These are phyloP conservation scores for Sporisorium iseilematis-ciliati DNA, from an alignment of 1,284 basidiomycete species.

Conservation along the genomic window DNA sequence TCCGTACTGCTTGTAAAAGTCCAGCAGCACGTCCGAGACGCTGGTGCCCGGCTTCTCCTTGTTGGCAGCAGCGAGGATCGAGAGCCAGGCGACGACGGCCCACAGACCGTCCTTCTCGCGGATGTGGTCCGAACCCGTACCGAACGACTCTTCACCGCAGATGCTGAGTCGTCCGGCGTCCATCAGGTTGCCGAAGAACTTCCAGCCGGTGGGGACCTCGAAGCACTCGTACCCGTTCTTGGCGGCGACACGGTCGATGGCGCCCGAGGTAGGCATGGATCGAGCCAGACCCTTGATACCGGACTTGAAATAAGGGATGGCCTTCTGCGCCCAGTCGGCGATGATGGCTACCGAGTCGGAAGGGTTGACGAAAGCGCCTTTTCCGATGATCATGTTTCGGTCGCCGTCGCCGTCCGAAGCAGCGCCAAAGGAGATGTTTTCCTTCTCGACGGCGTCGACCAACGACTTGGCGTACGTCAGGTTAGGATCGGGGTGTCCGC, in stretches of 20 bases:
- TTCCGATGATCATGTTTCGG: constrained; percentile 99
- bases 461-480: constrained; percentile 95
- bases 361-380: constrained; percentile 96
- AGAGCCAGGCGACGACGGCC: constrained; percentile 97
- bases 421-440: constrained; percentile 91
- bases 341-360: constrained; percentile 98
- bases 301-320: constrained; percentile 92
- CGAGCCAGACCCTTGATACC: constrained; percentile 95
- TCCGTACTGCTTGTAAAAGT: constrained; percentile 91
- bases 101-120: constrained; percentile 99
- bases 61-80: constrained; percentile 94
- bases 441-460: constrained; percentile 89
- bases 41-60: constrained; percentile 73
- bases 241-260: constrained; percentile 95
- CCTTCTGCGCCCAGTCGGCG: constrained; percentile 91
- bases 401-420: constrained; percentile 98
- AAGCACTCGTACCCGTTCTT: constrained; percentile 93
- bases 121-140: constrained; percentile 99
- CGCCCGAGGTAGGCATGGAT: constrained; percentile 96
- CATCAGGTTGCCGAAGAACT: constrained; percentile 99
- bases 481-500: constrained; percentile 98
- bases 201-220: constrained; percentile 98
- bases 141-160: constrained; percentile 98
- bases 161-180: constrained; percentile 96
- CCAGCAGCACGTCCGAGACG: constrained; percentile 74